Percentiles rank a stretch among this genome's conserved stretches.
These are phyloP conservation scores for Mortierella sp. DNA, from an alignment of 371 early-diverging fungal genomes.

Conservation along the genomic window DNA sequence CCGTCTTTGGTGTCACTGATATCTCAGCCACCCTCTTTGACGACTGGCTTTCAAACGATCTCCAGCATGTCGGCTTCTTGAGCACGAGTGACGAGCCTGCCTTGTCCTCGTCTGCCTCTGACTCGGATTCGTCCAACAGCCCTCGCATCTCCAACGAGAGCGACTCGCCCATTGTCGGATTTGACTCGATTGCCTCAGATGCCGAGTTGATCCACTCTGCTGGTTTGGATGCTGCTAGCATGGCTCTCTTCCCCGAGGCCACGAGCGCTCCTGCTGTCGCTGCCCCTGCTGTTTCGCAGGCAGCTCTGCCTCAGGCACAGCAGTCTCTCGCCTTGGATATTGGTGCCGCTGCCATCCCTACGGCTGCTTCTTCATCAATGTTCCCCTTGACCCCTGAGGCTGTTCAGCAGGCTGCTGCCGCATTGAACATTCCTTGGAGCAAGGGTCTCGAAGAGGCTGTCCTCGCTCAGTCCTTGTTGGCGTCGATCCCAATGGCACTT, in stretches of 20 bases:
- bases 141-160: constrained; percentile 15
- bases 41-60: constrained; percentile 51
- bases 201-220: constrained; percentile 24
- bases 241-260: constrained; percentile 34
- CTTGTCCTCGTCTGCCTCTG: constrained; percentile 22
- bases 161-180: constrained; percentile 45
- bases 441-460: constrained; percentile 44
- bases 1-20: constrained; percentile 27
- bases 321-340: background rate
- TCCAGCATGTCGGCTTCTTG: constrained; percentile 36
- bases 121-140: constrained; percentile 33
- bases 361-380: no score
- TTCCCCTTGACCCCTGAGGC: constrained; percentile 36
- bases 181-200: constrained; percentile 48
- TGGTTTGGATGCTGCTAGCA: constrained; percentile 15
- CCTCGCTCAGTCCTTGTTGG: constrained; percentile 44
- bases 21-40: constrained; percentile 48
- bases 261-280: background rate
- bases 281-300: background rate
- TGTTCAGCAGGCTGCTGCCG: constrained; percentile 52
- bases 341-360: background rate
- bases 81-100: constrained; percentile 21
- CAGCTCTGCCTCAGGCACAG: background rate
- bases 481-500: constrained; percentile 29
- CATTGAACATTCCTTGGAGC: constrained; percentile 53